A percentile compares a stretch with the other conserved stretches of the same genome.
phyloP scores from a whole-genome alignment of 345 rosid genomes.

The Hibiscus mutabilis region DNA sequence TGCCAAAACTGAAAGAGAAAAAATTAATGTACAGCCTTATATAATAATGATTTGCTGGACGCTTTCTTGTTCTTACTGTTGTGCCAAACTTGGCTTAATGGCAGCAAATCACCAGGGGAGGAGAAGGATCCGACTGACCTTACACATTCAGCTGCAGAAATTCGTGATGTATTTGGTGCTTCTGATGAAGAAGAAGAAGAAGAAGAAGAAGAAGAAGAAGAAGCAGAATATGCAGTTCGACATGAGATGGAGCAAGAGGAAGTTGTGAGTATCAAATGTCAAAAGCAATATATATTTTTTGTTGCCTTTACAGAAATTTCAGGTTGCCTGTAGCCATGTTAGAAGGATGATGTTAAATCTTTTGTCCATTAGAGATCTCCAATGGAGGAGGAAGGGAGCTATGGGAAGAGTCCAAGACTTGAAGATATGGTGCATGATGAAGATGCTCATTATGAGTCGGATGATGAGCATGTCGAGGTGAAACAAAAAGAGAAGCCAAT shows the following conservation, averaged over 20 bases:
- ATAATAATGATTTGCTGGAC: conserved; percentile 8
- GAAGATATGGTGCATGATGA: conserved; percentile 78
- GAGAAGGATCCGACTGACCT: conserved; percentile 48
- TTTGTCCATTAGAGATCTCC: conserved; percentile 54
- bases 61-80: conserved; percentile 6
- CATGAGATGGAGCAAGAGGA: conserved; percentile 62
- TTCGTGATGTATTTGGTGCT: conserved; percentile 97
- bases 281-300: background rate
- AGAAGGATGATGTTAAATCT: conserved; percentile 8
- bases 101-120: conserved; percentile 55
- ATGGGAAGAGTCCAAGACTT: conserved; percentile 57
- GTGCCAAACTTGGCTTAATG: conserved; percentile 16
- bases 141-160: conserved; percentile 64
- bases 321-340: background rate
- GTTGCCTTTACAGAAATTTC: background rate
- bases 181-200: conserved; percentile 62
- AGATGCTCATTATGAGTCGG: conserved; percentile 72
- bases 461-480: conserved; percentile 70
- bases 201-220: too few relatives aligned
- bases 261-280: conserved; percentile 42
- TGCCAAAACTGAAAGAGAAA: background rate
- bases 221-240: conserved; percentile 51
- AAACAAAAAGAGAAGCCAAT: conserved; percentile 78
- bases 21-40: background rate
- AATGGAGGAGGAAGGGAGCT: conserved; percentile 73